Percentiles rank a stretch among this genome's conserved stretches.
These are phyloP conservation scores for Leucocoprinus leucothites DNA, from an alignment of 768 basidiomycete species.

Conservation along the genomic window DNA sequence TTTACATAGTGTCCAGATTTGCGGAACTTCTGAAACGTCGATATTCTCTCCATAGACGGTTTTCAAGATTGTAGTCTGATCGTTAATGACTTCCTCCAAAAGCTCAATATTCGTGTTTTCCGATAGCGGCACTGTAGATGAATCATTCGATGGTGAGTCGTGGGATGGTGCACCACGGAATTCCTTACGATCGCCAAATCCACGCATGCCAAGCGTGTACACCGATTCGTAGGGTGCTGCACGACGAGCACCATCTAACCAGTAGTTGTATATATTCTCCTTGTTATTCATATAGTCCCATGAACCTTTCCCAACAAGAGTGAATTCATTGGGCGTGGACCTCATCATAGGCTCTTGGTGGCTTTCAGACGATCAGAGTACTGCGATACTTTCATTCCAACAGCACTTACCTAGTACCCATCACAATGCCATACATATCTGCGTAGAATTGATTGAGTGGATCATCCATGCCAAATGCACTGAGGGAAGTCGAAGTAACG, in stretches of 20 bases:
- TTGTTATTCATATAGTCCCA: slow-evolving; percentile 63
- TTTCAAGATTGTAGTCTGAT: slow-evolving; percentile 57
- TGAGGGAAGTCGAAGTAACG: slow-evolving; percentile 11
- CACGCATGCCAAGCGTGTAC: slow-evolving; percentile 69
- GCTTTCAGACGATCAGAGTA: slow-evolving; percentile 22
- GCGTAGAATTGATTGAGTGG: slow-evolving; percentile 57
- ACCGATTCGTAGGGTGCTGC: slow-evolving; percentile 58
- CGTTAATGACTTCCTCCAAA: slow-evolving; percentile 50
- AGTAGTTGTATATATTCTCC: slow-evolving; percentile 54
- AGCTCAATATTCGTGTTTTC: slow-evolving; percentile 45
- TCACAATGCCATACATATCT: slow-evolving; percentile 61
- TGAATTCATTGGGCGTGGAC: slow-evolving; percentile 64
- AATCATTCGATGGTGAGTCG: neutral
- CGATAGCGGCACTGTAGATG: slow-evolving; percentile 41
- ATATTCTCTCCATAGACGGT: slow-evolving; percentile 40
- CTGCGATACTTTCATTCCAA: neutral
- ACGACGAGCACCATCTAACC: slow-evolving; percentile 56
- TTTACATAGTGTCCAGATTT: slow-evolving; percentile 62
- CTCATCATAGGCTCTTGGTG: slow-evolving; percentile 77
- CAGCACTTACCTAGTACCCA: slow-evolving; percentile 55
- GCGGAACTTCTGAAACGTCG: slow-evolving; percentile 49
- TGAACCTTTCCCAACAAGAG: slow-evolving; percentile 47
- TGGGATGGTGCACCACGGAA: neutral
- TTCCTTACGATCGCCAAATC: slow-evolving; percentile 45
- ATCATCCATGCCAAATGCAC: slow-evolving; percentile 58